phyloP scores from a whole-genome alignment of 179 eudicot genomes.

The Carnegiea gigantea region DNA sequence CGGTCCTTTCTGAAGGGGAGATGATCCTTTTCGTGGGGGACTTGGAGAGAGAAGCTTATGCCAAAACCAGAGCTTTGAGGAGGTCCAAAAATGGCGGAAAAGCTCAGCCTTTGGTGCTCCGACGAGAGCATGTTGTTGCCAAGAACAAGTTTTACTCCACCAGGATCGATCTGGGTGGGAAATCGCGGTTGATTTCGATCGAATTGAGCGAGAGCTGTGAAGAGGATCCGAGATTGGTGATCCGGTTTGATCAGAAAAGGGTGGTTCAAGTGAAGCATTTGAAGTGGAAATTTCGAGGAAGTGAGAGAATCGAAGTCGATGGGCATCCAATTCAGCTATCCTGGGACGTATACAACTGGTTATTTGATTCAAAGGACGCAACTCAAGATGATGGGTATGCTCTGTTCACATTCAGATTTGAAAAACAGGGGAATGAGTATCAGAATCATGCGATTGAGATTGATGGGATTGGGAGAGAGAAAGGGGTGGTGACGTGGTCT shows the following conservation, averaged over 20 bases:
- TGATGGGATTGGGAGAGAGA: slow-evolving; percentile 17
- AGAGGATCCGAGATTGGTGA: slow-evolving; percentile 53
- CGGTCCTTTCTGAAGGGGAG: slow-evolving; percentile 30
- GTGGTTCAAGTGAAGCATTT: slow-evolving; percentile 60
- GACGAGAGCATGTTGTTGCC: slow-evolving; percentile 68
- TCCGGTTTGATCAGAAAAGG: slow-evolving; percentile 51
- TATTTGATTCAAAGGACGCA: slow-evolving; percentile 39
- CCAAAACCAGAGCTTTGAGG: slow-evolving; percentile 21
- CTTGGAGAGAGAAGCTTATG: slow-evolving; percentile 32
- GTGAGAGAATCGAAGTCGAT: slow-evolving; percentile 62
- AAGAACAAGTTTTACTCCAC: slow-evolving; percentile 44
- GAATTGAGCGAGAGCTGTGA: slow-evolving; percentile 41
- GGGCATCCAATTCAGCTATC: slow-evolving; percentile 57
- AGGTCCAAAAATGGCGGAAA: not conserved
- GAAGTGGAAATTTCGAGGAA: slow-evolving; percentile 83
- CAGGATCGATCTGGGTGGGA: slow-evolving; percentile 40
- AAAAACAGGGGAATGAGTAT: slow-evolving; percentile 23
- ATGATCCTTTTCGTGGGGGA: slow-evolving; percentile 59
- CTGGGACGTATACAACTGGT: slow-evolving; percentile 79
- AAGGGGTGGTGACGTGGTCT: slow-evolving; percentile 29
- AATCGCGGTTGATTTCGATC: slow-evolving; percentile 40
- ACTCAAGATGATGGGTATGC: slow-evolving; percentile 47
- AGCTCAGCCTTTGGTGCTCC: slow-evolving; percentile 39
- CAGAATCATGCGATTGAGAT: too few species aligned
- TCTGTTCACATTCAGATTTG: slow-evolving; percentile 54